Base-by-base conservation (phyloP, 345 rosid species). In the Eucalyptus cloeziana region DNA sequence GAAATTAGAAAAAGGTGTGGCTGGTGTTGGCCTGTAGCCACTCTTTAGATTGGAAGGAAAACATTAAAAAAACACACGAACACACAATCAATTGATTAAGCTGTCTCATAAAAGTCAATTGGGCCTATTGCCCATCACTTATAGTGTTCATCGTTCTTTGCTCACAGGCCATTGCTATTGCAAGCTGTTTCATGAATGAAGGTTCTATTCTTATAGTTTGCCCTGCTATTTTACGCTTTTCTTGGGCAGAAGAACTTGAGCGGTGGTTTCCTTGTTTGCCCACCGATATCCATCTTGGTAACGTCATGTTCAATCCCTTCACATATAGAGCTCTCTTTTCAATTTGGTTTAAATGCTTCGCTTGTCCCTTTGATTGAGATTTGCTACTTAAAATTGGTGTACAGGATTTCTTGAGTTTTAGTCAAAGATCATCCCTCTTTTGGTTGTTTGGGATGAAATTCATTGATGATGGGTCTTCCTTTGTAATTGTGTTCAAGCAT, bases 191-290 rank as follows among this genome's bases (percentile, higher is more conserved):
- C 91, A 91, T 95, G 89, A 91, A 87, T 88, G 95, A 96, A 91
- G 99, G 99, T 91, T 92, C 96, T 90, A 90, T 96, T 88, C 97
- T 97, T 90, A 93, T 97, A 91, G 99, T 96, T 56, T 96, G 99
- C 92, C 99, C 99, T 45, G 99, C 99, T 87, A 90, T 97, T 87
- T 92, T 97, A 91, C 97, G 99, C 83, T 95, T 90, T 91, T 92
- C 97, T 22, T 97, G 99, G 99, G 99, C 99, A 52, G 99, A 97
- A 91, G 99, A 97, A 90, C 88, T 97, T 91, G 99, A 97, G 92
- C 96, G 96, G 87, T 97, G 99, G 99, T 93, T 97, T 91, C 96
- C 98, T 92, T 96, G 96, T 93, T 93, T 96, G 91, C 99, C 99
- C 88, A 93, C 97, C 47, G 99, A 96, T 90, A 93, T 96, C 90